These are phyloP conservation scores for Achlya hypogyna DNA, from an alignment of 352 stramenopile genomes.

Conservation along the genomic window DNA sequence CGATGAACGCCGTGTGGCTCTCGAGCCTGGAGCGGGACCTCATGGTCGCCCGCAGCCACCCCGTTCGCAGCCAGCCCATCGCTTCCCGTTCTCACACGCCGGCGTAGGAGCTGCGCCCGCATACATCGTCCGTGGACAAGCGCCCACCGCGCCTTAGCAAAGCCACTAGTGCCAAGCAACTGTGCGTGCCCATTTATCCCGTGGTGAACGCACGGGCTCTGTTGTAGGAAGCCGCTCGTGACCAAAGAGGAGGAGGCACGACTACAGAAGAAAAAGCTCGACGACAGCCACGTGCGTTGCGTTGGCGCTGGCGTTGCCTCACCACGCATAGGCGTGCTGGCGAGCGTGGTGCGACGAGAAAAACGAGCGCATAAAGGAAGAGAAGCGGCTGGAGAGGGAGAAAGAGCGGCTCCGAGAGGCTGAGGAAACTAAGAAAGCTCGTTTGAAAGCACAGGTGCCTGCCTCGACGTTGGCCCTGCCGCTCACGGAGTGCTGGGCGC, in stretches of 20 bases:
- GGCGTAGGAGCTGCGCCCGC: conserved; percentile 1
- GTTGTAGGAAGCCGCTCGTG: not conserved
- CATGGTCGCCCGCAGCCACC: conserved; percentile 11
- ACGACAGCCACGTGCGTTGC: not conserved
- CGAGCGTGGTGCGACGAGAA: conserved; percentile 19
- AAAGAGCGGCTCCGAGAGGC: not conserved
- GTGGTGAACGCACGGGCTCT: not conserved
- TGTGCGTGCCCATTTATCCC: not conserved
- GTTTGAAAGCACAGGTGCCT: not conserved
- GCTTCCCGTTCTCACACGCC: not conserved
- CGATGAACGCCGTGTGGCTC: conserved; percentile 17
- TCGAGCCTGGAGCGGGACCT: conserved; percentile 18
- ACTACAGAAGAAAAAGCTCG: conserved; percentile 4
- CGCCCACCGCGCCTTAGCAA: not conserved
- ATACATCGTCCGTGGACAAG: not conserved
- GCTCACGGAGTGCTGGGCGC: not conserved
- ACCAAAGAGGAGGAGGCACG: conserved; percentile 1
- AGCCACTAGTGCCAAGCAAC: not conserved
- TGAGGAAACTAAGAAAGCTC: not conserved
- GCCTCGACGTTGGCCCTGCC: not conserved
- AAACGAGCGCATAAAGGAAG: not conserved
- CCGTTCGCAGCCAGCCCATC: not conserved
- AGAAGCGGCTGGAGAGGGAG: not conserved
- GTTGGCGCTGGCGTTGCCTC: no score
- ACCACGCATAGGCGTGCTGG: conserved; percentile 14